Evolutionary conservation across 2,329 filamentous ascomycete species (phyloP).

Genomic region (Aspergillus caelatus): DNA sequence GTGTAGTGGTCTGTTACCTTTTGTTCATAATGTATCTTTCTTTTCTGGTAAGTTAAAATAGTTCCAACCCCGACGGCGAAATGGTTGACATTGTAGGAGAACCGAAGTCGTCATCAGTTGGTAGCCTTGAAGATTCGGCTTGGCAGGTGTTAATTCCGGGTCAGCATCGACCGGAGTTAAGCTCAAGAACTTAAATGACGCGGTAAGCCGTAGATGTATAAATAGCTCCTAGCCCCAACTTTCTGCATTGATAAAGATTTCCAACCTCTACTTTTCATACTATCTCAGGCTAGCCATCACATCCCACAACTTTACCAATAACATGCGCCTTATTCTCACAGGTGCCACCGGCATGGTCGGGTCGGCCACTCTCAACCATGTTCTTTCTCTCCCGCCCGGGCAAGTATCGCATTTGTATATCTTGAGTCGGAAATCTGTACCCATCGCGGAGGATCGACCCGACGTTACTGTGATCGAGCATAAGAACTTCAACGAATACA

Average conservation of each 20-base stretch:
- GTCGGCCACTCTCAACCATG: slow-evolving; percentile 62
- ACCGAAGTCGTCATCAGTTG: not conserved
- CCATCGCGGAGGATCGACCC: slow-evolving; percentile 57
- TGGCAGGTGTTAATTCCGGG: not conserved
- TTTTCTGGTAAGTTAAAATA: too few species aligned
- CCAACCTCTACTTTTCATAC: not conserved
- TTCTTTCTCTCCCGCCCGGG: slow-evolving; percentile 58
- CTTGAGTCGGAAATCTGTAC: slow-evolving; percentile 66
- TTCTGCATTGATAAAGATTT: too few species aligned
- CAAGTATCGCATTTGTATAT: slow-evolving; percentile 42
- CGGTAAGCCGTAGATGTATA: not conserved
- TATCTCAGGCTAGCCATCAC: too few species aligned
- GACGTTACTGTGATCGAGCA: slow-evolving; percentile 68
- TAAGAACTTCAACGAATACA: slow-evolving; percentile 65
- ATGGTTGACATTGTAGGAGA: too few species aligned
- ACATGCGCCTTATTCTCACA: slow-evolving; percentile 60
- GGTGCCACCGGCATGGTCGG: slow-evolving; percentile 71
- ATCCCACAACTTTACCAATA: not conserved
- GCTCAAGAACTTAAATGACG: not conserved
- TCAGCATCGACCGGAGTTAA: not conserved
- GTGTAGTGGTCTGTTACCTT: not conserved
- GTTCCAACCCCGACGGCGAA: too few species aligned
- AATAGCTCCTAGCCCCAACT: not conserved
- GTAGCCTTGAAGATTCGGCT: not conserved
- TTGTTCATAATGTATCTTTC: too few species aligned